These are phyloP conservation scores for Alternaria conjuncta DNA, from an alignment of 2,329 filamentous ascomycete genomes.

Conservation along the genomic window DNA sequence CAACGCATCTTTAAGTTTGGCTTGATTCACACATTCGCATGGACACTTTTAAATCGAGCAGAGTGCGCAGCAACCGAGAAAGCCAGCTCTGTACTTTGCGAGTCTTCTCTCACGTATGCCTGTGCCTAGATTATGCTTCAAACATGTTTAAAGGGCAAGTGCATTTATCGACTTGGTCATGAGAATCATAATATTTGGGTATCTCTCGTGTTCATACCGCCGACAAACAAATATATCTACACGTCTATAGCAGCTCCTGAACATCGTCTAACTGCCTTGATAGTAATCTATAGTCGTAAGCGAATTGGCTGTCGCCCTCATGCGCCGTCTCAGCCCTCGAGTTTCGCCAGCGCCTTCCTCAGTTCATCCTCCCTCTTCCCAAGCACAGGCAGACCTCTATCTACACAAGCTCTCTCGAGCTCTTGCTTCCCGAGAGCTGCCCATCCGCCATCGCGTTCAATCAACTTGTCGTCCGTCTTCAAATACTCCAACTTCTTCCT, in stretches of 20 bases:
- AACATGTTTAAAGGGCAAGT: not conserved
- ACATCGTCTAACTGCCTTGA: not conserved
- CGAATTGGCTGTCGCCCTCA: not conserved
- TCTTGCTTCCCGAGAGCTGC: conserved; percentile 66
- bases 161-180: not conserved
- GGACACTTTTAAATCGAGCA: not conserved
- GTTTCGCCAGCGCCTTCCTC: conserved; percentile 26
- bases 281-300: not conserved
- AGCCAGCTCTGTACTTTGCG: not conserved
- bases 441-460: conserved; percentile 68
- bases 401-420: conserved; percentile 72
- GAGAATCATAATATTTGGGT: not conserved
- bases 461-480: conserved; percentile 71
- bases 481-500: conserved; percentile 66
- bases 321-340: not conserved
- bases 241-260: not conserved
- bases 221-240: not conserved
- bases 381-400: conserved; percentile 49
- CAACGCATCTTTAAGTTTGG: not conserved
- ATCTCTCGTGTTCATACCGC: not conserved
- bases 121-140: not conserved
- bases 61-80: not conserved
- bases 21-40: not conserved
- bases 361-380: conserved; percentile 38
- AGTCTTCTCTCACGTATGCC: not conserved